These are phyloP conservation scores for Aspergillus homomorphus DNA, from an alignment of 495 filamentous ascomycete genomes.

Conservation along the genomic window DNA sequence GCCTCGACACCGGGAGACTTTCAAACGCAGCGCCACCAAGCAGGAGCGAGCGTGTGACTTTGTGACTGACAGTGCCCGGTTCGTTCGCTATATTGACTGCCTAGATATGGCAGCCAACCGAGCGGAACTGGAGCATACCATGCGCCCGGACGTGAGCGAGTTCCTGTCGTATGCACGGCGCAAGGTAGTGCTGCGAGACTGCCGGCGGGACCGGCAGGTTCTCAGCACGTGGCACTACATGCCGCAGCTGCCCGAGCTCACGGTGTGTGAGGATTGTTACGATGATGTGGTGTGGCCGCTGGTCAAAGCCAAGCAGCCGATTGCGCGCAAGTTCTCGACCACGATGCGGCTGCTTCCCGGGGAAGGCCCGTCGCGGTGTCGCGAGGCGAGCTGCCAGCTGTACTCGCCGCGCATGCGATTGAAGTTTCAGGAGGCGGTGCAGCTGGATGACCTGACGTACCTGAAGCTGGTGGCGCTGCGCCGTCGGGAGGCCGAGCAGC, in stretches of 20 bases:
- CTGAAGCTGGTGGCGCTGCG: constrained; percentile 39
- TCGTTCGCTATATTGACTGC: constrained; percentile 60
- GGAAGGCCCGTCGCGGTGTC: constrained; percentile 41
- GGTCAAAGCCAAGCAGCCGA: constrained; percentile 43
- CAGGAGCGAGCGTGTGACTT: constrained; percentile 48
- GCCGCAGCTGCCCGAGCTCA: constrained; percentile 59
- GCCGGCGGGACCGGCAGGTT: constrained; percentile 49
- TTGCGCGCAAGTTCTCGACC: constrained; percentile 56
- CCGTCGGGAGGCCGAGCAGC: constrained; percentile 44
- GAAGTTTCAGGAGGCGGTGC: constrained; percentile 58
- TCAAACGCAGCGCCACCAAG: constrained; percentile 31
- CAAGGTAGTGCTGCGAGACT: constrained; percentile 52
- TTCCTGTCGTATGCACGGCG: constrained; percentile 52
- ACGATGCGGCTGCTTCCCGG: constrained; percentile 44
- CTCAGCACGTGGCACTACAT: constrained; percentile 60
- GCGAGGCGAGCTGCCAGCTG: constrained; percentile 63
- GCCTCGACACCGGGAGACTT: constrained; percentile 47
- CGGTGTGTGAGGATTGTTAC: constrained; percentile 71
- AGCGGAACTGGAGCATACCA: constrained; percentile 31
- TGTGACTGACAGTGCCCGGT: constrained; percentile 49
- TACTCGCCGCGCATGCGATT: constrained; percentile 73
- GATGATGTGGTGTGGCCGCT: constrained; percentile 65
- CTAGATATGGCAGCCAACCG: constrained; percentile 54
- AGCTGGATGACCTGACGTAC: constrained; percentile 53
- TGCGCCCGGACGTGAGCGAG: constrained; percentile 44